These are phyloP conservation scores for Solanum chacoense DNA, from an alignment of 305 asterid genomes.

Conservation along the genomic window DNA sequence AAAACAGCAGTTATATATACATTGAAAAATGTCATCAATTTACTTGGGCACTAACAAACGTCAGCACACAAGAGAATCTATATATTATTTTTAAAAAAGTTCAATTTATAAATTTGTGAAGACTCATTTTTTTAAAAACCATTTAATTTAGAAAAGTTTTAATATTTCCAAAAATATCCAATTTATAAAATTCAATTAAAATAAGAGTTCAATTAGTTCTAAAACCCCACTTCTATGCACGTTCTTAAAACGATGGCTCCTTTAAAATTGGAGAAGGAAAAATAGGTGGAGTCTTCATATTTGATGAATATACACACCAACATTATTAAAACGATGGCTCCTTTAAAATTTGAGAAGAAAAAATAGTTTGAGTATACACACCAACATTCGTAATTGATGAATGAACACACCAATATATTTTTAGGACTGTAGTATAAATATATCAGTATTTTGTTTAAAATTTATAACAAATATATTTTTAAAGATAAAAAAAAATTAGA, in stretches of 20 bases:
- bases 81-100: too few species aligned
- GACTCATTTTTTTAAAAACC: too few species aligned
- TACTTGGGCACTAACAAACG: too few species aligned
- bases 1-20: neutral
- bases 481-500: too few species aligned
- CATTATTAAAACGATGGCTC: neutral
- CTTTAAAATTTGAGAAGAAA: neutral
- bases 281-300: neutral
- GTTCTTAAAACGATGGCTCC: neutral
- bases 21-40: neutral
- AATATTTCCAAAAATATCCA: neutral
- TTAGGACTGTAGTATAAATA: neutral
- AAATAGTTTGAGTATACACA: neutral
- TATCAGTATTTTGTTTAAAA: too few species aligned
- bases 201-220: neutral
- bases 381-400: too few species aligned
- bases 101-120: neutral
- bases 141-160: neutral
- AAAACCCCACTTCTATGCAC: neutral
- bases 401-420: too few species aligned
- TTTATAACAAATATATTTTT: too few species aligned
- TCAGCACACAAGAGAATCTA: neutral
- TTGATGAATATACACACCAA: neutral
- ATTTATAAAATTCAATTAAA: too few species aligned
- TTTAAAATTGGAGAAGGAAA: neutral